A percentile compares a stretch with the other conserved stretches of the same genome.
Conservation (phyloP, 768 basidiomycete species). For the Amylocystis lapponica region DNA sequence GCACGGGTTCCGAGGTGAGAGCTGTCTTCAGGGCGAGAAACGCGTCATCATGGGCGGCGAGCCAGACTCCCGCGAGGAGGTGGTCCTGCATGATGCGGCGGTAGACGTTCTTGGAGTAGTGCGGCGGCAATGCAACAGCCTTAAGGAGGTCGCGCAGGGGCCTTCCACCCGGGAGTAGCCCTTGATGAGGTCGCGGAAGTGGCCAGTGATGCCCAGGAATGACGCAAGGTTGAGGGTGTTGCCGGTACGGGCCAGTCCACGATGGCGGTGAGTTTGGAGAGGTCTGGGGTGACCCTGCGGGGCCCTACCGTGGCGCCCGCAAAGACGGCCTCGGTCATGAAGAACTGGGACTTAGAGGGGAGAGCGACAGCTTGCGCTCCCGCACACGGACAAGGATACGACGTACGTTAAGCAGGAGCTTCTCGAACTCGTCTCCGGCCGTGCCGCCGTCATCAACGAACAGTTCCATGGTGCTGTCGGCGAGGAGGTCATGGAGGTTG, state of each 20-base stretch:
- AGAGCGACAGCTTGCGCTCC: slow-evolving; percentile 28
- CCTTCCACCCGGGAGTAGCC: slow-evolving; percentile 28
- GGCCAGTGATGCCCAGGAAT: slow-evolving; percentile 32
- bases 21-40: slow-evolving; percentile 27
- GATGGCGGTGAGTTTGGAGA: slow-evolving; percentile 32
- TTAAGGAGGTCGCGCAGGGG: slow-evolving; percentile 26
- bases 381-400: slow-evolving; percentile 24
- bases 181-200: slow-evolving; percentile 29
- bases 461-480: slow-evolving; percentile 19
- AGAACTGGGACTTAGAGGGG: slow-evolving; percentile 31
- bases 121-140: slow-evolving; percentile 14
- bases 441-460: slow-evolving; percentile 36
- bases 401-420: slow-evolving; percentile 19
- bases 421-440: slow-evolving; percentile 27
- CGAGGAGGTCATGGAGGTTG: slow-evolving; percentile 6
- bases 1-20: slow-evolving; percentile 28
- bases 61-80: slow-evolving; percentile 16
- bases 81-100: slow-evolving; percentile 17
- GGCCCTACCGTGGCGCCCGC: slow-evolving; percentile 29
- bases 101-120: slow-evolving; percentile 20
- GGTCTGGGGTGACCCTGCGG: slow-evolving; percentile 29
- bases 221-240: slow-evolving; percentile 23
- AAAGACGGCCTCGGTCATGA: slow-evolving; percentile 32
- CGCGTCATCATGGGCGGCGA: slow-evolving; percentile 15
- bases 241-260: slow-evolving; percentile 26